Conservation (phyloP, 2,329 filamentous ascomycete species). For the Arthrobotrys sinensis region DNA sequence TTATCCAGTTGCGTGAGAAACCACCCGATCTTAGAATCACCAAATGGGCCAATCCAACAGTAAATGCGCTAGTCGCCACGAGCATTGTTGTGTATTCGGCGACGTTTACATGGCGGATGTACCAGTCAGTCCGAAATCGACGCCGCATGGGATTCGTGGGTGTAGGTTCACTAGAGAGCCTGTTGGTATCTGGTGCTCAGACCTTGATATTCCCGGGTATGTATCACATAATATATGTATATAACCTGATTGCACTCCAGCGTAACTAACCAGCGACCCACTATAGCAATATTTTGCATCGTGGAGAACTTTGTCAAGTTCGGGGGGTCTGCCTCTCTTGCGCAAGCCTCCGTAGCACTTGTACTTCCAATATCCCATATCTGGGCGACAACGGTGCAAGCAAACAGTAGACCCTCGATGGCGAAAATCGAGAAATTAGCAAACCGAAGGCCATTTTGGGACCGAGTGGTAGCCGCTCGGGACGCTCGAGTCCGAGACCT, state of each 20-base stretch:
- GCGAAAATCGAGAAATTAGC: slow-evolving; percentile 64
- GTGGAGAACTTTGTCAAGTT: slow-evolving; percentile 72
- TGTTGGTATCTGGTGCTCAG: slow-evolving; percentile 46
- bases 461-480: slow-evolving; percentile 49
- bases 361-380: slow-evolving; percentile 78
- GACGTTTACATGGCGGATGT: slow-evolving; percentile 43
- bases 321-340: slow-evolving; percentile 72
- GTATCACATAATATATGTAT: neutral
- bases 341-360: slow-evolving; percentile 74
- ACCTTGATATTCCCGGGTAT: slow-evolving; percentile 45
- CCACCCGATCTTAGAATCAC: slow-evolving; percentile 62
- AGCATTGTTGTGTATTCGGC: slow-evolving; percentile 61
- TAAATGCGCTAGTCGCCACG: slow-evolving; percentile 44
- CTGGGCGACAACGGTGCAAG: slow-evolving; percentile 72
- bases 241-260: neutral
- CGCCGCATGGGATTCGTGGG: slow-evolving; percentile 49
- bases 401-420: slow-evolving; percentile 75
- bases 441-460: slow-evolving; percentile 48
- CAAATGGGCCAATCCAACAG: slow-evolving; percentile 53
- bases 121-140: slow-evolving; percentile 42
- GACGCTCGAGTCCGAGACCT: slow-evolving; percentile 9
- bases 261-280: neutral
- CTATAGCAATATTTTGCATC: slow-evolving; percentile 74
- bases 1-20: slow-evolving; percentile 68
- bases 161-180: slow-evolving; percentile 49